Evolutionary conservation across 2,329 filamentous ascomycete species (phyloP), one percentile per base, ranked within the genome.

Genomic region (Paecilomyces formosus): DNA sequence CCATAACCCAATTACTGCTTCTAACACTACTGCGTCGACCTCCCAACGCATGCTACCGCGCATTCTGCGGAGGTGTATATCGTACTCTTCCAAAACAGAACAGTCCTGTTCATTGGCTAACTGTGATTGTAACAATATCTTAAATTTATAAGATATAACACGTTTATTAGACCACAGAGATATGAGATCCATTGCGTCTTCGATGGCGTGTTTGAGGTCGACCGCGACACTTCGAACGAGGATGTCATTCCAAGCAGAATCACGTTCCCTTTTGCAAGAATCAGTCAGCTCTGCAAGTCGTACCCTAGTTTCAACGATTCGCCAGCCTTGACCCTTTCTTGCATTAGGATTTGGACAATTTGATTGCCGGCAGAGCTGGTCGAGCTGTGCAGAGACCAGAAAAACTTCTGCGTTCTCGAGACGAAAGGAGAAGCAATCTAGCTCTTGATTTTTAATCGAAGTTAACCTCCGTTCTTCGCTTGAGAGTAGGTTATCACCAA

Each of bases 1-100:
- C 67, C 68, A 74, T 12, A 74, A 56, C 1, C 72, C 70, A 9
- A 74, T 35, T 0, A 74, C 59, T 0, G 72, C 71, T 58, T 74
- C 72, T 0, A 74, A 56, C 12, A 72, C 63, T 15, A 62, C 55
- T 9, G 33, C 51, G 18, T 72, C 56, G 1, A 69, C 31, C 11
- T 52, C 62, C 72, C 71, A 73, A 13, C 60, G 56, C 2, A 67
- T 55, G 0, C 63, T 64, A 53, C 69, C 68, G 0, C 66, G 62
- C 2, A 61, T 61, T 30, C 64, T 59, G 26, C 59, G 13, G 0
- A 72, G 53, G 1, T 28, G 52, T 5, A 70, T 58, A 0, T 58
- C 26, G 18, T 66, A 66, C 1, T 56, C 54, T 18, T 63, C 64
- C 3, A 60, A 12, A 0, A 52, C 39, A 18, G 63, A 55, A 1